These are phyloP conservation scores for Mortierella sp. DNA, from an alignment of 371 early-diverging fungal genomes.

Conservation along the genomic window DNA sequence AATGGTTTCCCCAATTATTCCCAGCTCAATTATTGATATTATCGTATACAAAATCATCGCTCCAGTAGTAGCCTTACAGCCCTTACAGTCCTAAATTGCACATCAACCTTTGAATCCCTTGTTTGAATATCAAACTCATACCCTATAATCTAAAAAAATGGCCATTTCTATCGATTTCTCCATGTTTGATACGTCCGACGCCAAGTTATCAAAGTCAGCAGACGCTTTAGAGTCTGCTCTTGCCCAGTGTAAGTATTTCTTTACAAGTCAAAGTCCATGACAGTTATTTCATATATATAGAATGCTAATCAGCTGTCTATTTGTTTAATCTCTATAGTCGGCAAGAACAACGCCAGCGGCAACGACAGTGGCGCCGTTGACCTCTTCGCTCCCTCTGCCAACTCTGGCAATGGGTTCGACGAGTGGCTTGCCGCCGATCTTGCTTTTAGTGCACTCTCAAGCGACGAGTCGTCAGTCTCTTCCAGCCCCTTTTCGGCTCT, in stretches of 20 bases:
- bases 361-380: conserved; percentile 15
- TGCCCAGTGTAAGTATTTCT: conserved; percentile 47
- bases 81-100: conserved; percentile 46
- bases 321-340: conserved; percentile 15
- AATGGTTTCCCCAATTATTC: conserved; percentile 55
- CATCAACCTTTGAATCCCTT: neutral
- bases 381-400: conserved; percentile 22
- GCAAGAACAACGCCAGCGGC: conserved; percentile 23
- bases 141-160: conserved; percentile 23
- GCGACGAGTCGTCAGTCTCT: conserved; percentile 47
- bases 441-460: conserved; percentile 32
- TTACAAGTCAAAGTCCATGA: neutral
- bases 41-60: conserved; percentile 33
- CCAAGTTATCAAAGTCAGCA: conserved; percentile 50
- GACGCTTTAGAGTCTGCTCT: conserved; percentile 55
- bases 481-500: conserved; percentile 47
- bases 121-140: conserved; percentile 1
- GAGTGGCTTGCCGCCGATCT: conserved; percentile 56
- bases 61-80: conserved; percentile 40
- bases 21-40: conserved; percentile 38
- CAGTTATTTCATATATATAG: neutral
- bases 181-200: conserved; percentile 52
- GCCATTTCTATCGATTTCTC: conserved; percentile 50
- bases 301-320: neutral
- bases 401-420: conserved; percentile 45